Percentiles rank a stretch among this genome's conserved stretches.
Conservation (phyloP, 257 asterid genomes). For the Henckelia pumila region DNA sequence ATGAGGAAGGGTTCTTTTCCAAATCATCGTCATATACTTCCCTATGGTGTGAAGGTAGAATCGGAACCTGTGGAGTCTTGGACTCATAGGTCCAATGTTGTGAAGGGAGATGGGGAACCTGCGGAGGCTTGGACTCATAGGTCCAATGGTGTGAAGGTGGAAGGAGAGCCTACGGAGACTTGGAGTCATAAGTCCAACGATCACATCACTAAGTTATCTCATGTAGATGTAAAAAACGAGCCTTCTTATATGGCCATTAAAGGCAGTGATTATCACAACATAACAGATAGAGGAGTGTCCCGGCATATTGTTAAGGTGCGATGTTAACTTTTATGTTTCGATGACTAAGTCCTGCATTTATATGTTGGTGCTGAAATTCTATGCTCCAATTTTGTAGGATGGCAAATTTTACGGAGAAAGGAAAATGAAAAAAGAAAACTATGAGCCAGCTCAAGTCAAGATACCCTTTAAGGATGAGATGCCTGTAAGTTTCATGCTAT, state of each 20-base stretch:
- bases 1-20: conserved; percentile 34
- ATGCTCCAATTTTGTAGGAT: conserved; percentile 35
- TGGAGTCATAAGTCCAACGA: conserved; percentile 29
- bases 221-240: conserved; percentile 33
- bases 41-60: conserved; percentile 4
- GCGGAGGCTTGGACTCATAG: conserved; percentile 6
- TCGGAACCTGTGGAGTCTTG: too few relatives aligned
- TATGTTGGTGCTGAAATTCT: conserved; percentile 27
- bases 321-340: conserved; percentile 8
- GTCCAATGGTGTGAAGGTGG: conserved; percentile 27
- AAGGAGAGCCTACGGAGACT: conserved; percentile 26
- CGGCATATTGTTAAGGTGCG: conserved; percentile 40
- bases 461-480: conserved; percentile 33
- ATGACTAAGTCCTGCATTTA: conserved; percentile 13
- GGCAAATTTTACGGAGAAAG: conserved; percentile 31
- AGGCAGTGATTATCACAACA: conserved; percentile 29
- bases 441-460: conserved; percentile 26
- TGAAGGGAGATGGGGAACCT: conserved; percentile 29
- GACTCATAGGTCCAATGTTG: background rate
- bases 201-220: conserved; percentile 31
- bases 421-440: conserved; percentile 37
- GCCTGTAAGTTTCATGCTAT: conserved; percentile 29
- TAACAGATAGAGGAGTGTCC: conserved; percentile 32
- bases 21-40: conserved; percentile 31
- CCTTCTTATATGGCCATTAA: conserved; percentile 31